These are phyloP conservation scores for Phyllachora maydis DNA, from an alignment of 2,329 filamentous ascomycete genomes.

Conservation along the genomic window DNA sequence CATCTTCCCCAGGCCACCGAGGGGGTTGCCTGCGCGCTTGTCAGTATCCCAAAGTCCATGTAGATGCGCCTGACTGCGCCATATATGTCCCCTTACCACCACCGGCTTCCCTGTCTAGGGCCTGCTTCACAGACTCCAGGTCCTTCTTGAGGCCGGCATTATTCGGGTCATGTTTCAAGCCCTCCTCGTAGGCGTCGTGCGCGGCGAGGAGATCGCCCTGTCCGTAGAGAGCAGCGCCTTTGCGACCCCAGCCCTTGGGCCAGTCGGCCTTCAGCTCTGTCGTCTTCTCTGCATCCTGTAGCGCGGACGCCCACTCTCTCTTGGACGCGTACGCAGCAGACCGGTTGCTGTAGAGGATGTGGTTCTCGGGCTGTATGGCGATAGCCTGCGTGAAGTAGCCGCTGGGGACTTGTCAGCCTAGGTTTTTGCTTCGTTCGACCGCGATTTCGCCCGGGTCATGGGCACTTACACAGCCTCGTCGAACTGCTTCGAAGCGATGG, in stretches of 20 bases:
- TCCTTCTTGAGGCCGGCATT: slow-evolving; percentile 90
- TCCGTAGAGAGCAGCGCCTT: slow-evolving; percentile 80
- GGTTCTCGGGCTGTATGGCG: slow-evolving; percentile 67
- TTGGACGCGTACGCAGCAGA: slow-evolving; percentile 78
- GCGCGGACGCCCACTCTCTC: slow-evolving; percentile 65
- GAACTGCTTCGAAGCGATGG: slow-evolving; percentile 95
- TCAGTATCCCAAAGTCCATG: too few species aligned
- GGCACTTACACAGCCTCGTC: slow-evolving; percentile 80
- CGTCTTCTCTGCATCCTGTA: slow-evolving; percentile 82
- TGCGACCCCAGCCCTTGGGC: slow-evolving; percentile 90
- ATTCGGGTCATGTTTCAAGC: slow-evolving; percentile 76
- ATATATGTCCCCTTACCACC: slow-evolving; percentile 4
- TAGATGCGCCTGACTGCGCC: too few species aligned
- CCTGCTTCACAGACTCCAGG: slow-evolving; percentile 64
- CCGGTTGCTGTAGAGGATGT: slow-evolving; percentile 95
- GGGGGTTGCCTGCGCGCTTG: slow-evolving; percentile 45
- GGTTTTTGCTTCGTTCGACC: not conserved
- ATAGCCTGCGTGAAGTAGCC: slow-evolving; percentile 93
- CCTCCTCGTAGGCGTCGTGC: slow-evolving; percentile 79
- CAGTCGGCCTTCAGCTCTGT: slow-evolving; percentile 93
- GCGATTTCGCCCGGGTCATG: too few species aligned
- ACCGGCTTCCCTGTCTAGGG: slow-evolving; percentile 54
- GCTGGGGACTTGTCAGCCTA: too few species aligned
- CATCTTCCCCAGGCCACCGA: slow-evolving; percentile 76
- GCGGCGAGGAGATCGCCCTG: slow-evolving; percentile 69